Base-by-base conservation (phyloP, 2,329 filamentous ascomycete species). In the Ophiostoma australiae region DNA sequence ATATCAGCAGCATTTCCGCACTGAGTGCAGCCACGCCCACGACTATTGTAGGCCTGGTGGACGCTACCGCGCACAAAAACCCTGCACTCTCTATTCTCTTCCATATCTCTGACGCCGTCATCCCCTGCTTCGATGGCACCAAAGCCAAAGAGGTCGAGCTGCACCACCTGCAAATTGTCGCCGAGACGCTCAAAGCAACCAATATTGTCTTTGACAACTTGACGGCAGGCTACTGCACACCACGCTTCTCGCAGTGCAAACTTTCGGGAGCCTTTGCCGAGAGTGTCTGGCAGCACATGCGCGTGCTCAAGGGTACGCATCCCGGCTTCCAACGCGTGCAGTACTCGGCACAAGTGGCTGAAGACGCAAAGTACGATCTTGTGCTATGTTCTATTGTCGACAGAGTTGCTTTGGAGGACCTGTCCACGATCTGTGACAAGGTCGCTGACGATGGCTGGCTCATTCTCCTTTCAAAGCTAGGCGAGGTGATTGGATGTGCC, bases 41-140 rank as follows among this genome's bases (percentile, higher is more conserved):
- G 0, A 73, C 73, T 8, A 69, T 80, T 8, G 69, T 70, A 1
- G 73, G 78, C 0, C 72, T 82, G 15, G 70, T 83, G 0, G 73
- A 75, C 0, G 70, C 80, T 0, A 72, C 82, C 23, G 78, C 79
- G 1, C 80, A 83, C 75, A 83, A 82, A 70, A 77, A 78, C 4
- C 79, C 82, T 0, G 77, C 73, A 0, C 71, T 83, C 1, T 76
- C 78, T 0, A 76, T 84, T 11, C 76, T 84, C 3, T 82, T 82
- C 44, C 72, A 72, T n/a, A 41, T 69, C 15, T 39, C 69, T 15
- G 48, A 61, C 27, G 39, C 13, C 27, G 13, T 33, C 4, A 35
- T 20, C 5, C 44, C 37, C 5, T 15, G 2, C 13, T 23, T 33
- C 5, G 65, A 67, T 15, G 13, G 63, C 33, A 11, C 23, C 23